phyloP scores from a whole-genome alignment of 106 monocot genomes.

The Dactylorhiza incarnata region DNA sequence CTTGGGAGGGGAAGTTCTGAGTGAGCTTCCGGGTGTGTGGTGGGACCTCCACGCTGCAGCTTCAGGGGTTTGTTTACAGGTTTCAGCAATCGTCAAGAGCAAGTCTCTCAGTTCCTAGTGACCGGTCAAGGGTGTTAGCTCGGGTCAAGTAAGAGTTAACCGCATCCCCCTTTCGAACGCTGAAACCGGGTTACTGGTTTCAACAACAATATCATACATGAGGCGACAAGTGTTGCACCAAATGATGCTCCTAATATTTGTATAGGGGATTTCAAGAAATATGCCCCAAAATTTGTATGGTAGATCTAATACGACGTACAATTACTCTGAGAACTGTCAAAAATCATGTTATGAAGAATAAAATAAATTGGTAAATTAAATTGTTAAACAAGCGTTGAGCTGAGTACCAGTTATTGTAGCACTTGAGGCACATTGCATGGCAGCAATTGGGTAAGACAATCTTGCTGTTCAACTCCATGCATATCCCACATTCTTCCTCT shows the following conservation, averaged over 20 bases:
- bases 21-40: too few species aligned
- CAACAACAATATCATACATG: too few species aligned
- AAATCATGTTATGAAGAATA: neutral
- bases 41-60: too few species aligned
- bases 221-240: neutral
- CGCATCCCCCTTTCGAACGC: too few species aligned
- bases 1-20: too few species aligned
- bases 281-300: neutral
- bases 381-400: neutral
- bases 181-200: too few species aligned
- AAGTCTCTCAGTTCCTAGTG: too few species aligned
- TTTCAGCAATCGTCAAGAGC: too few species aligned
- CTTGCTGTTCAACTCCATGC: conserved; percentile 43
- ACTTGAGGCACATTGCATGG: conserved; percentile 67
- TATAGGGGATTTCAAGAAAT: neutral
- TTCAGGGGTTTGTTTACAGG: too few species aligned
- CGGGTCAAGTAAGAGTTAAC: too few species aligned
- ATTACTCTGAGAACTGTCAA: neutral
- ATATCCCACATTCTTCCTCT: conserved; percentile 52
- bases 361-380: neutral
- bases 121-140: too few species aligned
- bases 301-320: neutral
- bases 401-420: conserved; percentile 54
- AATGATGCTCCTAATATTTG: neutral
- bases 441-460: conserved; percentile 60